phyloP scores from a whole-genome alignment of 1,139 yeast genomes.

The Suhomyces guaymorum region DNA sequence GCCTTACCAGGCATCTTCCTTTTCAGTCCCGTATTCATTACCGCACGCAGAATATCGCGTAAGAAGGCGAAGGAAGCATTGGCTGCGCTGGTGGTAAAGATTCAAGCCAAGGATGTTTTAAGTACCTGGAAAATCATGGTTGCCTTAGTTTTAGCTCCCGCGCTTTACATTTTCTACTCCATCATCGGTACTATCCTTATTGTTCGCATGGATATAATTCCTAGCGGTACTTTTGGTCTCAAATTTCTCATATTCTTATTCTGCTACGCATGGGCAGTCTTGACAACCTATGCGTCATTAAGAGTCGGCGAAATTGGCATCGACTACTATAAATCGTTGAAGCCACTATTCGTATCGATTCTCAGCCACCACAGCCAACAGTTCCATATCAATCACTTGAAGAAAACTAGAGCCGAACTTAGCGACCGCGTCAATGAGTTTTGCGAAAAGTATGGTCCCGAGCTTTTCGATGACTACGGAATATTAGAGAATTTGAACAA shows the following conservation, averaged over 20 bases:
- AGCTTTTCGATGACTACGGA: conserved; percentile 66
- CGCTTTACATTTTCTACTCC: conserved; percentile 44
- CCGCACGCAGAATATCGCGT: conserved; percentile 71
- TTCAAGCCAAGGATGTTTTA: conserved; percentile 81
- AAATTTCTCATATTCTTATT: conserved; percentile 26
- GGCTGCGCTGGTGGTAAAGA: conserved; percentile 86
- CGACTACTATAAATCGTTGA: conserved; percentile 41
- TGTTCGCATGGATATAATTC: conserved; percentile 19
- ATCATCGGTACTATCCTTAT: conserved; percentile 38
- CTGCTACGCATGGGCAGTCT: conserved; percentile 42
- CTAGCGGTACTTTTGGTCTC: conserved; percentile 16
- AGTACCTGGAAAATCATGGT: conserved; percentile 44
- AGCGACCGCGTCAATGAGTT: conserved; percentile 62
- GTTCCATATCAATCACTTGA: conserved; percentile 51
- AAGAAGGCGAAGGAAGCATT: conserved; percentile 77
- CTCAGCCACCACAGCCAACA: conserved; percentile 43
- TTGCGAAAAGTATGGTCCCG: conserved; percentile 75
- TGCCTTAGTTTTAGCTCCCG: conserved; percentile 47
- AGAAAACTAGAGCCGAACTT: conserved; percentile 54
- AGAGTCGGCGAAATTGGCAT: conserved; percentile 46
- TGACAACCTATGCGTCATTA: conserved; percentile 46
- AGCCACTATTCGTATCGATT: conserved; percentile 40
- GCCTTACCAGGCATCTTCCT: conserved; percentile 84
- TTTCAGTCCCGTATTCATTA: conserved; percentile 82
- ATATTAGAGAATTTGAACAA: conserved; percentile 31